Base-by-base conservation (phyloP, 257 asterid species). In the Primulina tabacum region DNA sequence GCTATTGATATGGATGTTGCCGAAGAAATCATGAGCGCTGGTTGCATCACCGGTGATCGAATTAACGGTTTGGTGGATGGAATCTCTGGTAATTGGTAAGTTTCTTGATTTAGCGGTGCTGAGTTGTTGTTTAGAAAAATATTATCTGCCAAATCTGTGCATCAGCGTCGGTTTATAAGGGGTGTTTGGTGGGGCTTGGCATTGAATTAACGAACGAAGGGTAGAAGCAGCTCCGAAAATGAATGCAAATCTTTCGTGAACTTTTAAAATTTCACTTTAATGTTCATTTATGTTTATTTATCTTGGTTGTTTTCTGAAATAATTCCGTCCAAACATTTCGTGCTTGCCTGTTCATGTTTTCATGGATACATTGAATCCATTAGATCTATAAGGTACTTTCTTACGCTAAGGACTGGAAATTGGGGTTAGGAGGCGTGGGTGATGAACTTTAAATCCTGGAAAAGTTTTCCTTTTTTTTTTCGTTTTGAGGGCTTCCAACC, bases 31-130 rank as follows among this genome's bases (percentile, higher is more conserved):
- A 59, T 89, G 93, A 59, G 60, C 14, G 86, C 95, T 66, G 97
- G 97, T 2, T 94, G 97, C 76, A 82, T 91, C 72, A 94, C 99
- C 35, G 99, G 99, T 11, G 95, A 91, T 58, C 82, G 99, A 77
- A 94, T 91, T 67, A 94, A 94, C 80, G 97, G 97, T 62, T 78
- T 94, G 80, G 89, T 83, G 59, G 99, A 94, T 76, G 97, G 97
- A 1, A 28, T 94, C 75, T 89, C 97, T 24, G 97, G 97, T 34
- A 79, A 73, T 82, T 93, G 99, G 99, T 93, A 82, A 78, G 80
- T 64, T 61, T 16, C 68, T 33, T 65, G 38, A 5, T 3, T 26
- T 47, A 38, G 10, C 67, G 17, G 21, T 50, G 21, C 21, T 50
- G 57, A 50, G 21, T 50, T 50, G 20, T 50, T 16, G 21, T 5